Base-by-base conservation (phyloP, 257 asterid species). In the Nicotiana noctiflora region DNA sequence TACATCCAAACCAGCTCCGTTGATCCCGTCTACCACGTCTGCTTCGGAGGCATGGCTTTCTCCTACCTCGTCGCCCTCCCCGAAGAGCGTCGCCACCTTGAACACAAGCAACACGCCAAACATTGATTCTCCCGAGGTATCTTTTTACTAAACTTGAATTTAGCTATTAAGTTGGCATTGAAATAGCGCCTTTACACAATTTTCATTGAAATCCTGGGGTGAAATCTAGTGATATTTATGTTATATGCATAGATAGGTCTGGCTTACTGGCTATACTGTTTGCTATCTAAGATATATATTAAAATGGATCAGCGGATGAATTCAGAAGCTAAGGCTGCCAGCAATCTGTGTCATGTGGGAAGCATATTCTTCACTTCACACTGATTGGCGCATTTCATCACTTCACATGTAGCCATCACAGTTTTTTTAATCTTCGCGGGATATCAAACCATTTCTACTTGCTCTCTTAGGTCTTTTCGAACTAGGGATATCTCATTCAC, bases 41-140 rank as follows among this genome's bases (percentile, higher is more conserved):
- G 97, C 88, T 87, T 90, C 76, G 97, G 99, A 0, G 99, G 98
- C n/a, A 90, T 93, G 92, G 80, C 84, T 65, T 84, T 95, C 64
- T 93, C 98, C 64, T 94, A 93, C 90, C 93, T 93, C 85, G 84
- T 94, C 21, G 97, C 96, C 80, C 96, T 94, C 23, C 98, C 98
- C 2, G 98, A 94, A 92, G 98, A 94, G 94, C 98, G 98, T 79
- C 98, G 98, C 64, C 99, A 95, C 84, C 97, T 93, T 79, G 88
- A 83, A 72, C 98, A 93, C 85, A 86, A 89, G 86, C 90, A 91
- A 63, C 90, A 89, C 67, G 89, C 87, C 60, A 68, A 77, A 12
- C 68, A n/a, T 21, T 67, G 25, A 65, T 40, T 9, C 37, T 31
- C 4, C 27, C 9, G 49, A 51, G 53, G 31, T 67, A 67, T 67